Evolutionary conservation across 495 filamentous ascomycete genomes (phyloP).

Genomic region (Aspergillus olivimuriae): DNA sequence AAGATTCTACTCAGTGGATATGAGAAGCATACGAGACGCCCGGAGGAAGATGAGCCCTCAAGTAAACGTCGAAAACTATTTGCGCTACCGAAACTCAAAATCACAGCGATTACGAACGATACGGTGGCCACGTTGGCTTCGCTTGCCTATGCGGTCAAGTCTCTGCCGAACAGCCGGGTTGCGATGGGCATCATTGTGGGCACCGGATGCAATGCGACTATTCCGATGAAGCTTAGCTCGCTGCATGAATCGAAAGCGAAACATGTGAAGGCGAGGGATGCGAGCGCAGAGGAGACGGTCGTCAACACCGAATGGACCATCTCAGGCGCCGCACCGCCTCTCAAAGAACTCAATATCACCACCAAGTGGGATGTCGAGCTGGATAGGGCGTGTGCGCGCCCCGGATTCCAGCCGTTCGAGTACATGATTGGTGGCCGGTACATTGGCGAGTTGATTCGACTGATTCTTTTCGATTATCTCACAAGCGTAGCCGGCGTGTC

Average conservation of each 20-base stretch:
- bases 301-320: conserved; percentile 89
- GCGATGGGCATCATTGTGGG: conserved; percentile 78
- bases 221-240: conserved; percentile 58
- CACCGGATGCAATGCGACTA: conserved; percentile 78
- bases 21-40: conserved; percentile 47
- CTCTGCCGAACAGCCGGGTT: conserved; percentile 61
- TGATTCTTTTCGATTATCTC: conserved; percentile 65
- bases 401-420: conserved; percentile 81
- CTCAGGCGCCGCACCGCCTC: conserved; percentile 59
- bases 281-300: conserved; percentile 53
- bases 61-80: conserved; percentile 40
- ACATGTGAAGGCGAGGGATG: conserved; percentile 29
- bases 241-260: conserved; percentile 59
- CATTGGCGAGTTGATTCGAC: conserved; percentile 71
- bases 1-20: conserved; percentile 64
- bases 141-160: conserved; percentile 58
- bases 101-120: conserved; percentile 77
- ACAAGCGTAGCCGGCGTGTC: conserved; percentile 30
- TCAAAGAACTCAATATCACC: conserved; percentile 55
- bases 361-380: conserved; percentile 67
- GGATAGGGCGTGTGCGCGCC: conserved; percentile 58
- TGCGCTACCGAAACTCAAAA: conserved; percentile 58
- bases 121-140: conserved; percentile 74
- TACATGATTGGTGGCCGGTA: conserved; percentile 84
- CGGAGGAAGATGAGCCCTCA: conserved; percentile 39